Conservation (phyloP, 176 grass and related monocot species). For the Oryza punctata region DNA sequence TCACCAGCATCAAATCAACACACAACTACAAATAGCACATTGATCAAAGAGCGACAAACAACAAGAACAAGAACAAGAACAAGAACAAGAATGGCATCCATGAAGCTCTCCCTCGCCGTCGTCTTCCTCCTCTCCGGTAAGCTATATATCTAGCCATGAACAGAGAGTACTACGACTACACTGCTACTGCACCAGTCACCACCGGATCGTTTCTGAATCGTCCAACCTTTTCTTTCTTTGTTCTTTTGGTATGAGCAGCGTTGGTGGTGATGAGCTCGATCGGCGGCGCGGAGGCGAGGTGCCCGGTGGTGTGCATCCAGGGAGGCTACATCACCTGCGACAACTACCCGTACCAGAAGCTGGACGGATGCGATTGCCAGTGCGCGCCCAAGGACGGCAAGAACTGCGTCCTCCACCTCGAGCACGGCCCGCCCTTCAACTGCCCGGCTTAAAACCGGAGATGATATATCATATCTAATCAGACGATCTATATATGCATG, state of each 20-base stretch:
- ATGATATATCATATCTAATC: no score
- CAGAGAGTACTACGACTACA: no score
- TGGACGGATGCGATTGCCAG: constrained; percentile 32
- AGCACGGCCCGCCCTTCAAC: neutral
- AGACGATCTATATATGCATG: no score
- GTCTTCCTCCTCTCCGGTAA: constrained; percentile 43
- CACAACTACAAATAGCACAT: neutral
- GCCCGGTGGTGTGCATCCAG: constrained; percentile 21
- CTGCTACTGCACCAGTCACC: no score
- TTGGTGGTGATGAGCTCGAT: neutral
- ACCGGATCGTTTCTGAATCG: neutral
- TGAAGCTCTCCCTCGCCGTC: constrained; percentile 45
- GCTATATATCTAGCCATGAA: no score
- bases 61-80: no score
- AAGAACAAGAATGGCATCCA: constrained; percentile 20
- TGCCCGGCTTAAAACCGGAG: no score
- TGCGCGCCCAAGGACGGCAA: constrained; percentile 35
- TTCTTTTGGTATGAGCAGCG: constrained; percentile 1
- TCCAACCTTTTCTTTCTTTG: neutral
- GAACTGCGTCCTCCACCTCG: constrained; percentile 43
- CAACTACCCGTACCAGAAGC: constrained; percentile 37
- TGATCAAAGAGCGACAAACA: neutral
- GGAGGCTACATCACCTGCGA: constrained; percentile 49
- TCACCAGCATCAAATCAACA: neutral
- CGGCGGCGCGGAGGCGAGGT: neutral